Conservation (phyloP, 179 eudicot species). For the Camellia oleifera region DNA sequence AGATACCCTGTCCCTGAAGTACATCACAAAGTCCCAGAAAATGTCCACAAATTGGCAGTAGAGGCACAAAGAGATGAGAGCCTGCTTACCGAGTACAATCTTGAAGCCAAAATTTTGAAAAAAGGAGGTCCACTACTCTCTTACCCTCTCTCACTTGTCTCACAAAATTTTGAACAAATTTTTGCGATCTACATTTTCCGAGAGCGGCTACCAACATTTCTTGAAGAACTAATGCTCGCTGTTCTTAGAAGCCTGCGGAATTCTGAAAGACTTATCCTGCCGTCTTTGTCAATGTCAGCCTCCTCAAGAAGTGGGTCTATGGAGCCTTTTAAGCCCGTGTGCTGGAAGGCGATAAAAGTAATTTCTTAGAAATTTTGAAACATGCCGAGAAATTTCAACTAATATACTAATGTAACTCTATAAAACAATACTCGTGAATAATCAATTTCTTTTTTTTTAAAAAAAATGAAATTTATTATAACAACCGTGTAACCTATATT, state of each 20-base stretch:
- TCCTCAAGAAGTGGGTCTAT: constrained; percentile 87
- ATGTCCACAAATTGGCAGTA: not conserved
- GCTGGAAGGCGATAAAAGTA: constrained; percentile 37
- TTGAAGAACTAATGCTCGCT: constrained; percentile 58
- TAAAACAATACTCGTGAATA: too few species aligned
- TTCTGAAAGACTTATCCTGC: constrained; percentile 86
- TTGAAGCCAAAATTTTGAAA: constrained; percentile 1
- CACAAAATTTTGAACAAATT: not conserved
- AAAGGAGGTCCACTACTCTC: not conserved
- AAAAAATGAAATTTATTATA: too few species aligned
- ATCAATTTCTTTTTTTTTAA: too few species aligned
- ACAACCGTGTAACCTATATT: too few species aligned
- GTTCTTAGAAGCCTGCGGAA: constrained; percentile 89
- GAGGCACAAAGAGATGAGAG: not conserved
- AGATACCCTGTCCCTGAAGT: too few species aligned
- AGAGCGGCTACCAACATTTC: constrained; percentile 26
- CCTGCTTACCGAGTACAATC: not conserved
- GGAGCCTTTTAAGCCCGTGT: constrained; percentile 86
- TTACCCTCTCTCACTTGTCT: not conserved
- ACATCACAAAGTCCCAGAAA: not conserved
- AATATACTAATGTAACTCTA: too few species aligned
- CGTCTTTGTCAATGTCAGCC: constrained; percentile 89
- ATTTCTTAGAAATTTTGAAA: too few species aligned
- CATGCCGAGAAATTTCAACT: too few species aligned
- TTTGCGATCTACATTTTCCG: constrained; percentile 16